These are phyloP conservation scores for Xylaria polymorpha DNA, from an alignment of 2,329 filamentous ascomycete species.

Conservation along the genomic window DNA sequence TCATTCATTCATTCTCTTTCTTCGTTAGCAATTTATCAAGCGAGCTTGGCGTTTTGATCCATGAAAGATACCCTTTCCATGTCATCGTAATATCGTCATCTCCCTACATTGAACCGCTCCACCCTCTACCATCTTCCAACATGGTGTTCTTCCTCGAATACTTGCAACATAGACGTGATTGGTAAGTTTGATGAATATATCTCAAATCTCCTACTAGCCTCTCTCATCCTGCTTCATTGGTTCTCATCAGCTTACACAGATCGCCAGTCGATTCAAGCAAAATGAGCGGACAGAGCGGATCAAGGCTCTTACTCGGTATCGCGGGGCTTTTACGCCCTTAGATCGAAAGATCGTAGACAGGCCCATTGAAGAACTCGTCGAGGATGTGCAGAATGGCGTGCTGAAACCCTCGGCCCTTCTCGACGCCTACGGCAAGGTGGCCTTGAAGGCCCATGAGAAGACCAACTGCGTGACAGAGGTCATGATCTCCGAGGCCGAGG, in stretches of 20 bases:
- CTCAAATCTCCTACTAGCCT: not conserved
- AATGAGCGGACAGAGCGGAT: conserved; percentile 78
- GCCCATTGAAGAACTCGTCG: conserved; percentile 81
- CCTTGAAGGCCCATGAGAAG: conserved; percentile 82
- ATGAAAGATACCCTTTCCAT: conserved; percentile 3
- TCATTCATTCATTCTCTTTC: not conserved
- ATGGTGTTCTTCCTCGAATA: conserved; percentile 65
- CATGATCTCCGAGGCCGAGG: conserved; percentile 80
- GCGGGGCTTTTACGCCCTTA: conserved; percentile 68
- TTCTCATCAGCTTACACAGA: conserved; percentile 45
- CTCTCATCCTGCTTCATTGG: conserved; percentile 6
- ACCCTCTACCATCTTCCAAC: conserved; percentile 8
- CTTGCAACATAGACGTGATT: conserved; percentile 76
- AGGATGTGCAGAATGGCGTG: conserved; percentile 77
- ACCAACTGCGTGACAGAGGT: conserved; percentile 94
- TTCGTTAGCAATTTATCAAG: not conserved
- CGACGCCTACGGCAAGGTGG: conserved; percentile 87
- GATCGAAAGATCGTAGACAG: conserved; percentile 77
- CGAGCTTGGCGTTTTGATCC: not conserved
- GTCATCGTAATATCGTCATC: conserved; percentile 1
- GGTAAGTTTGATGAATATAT: conserved; percentile 61
- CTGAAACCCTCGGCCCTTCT: conserved; percentile 78
- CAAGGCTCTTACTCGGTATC: conserved; percentile 73
- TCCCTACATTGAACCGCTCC: not conserved
- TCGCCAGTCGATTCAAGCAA: conserved; percentile 79